Evolutionary conservation across 2,329 filamentous ascomycete species (phyloP).

Genomic region (Parastagonospora avenae): DNA sequence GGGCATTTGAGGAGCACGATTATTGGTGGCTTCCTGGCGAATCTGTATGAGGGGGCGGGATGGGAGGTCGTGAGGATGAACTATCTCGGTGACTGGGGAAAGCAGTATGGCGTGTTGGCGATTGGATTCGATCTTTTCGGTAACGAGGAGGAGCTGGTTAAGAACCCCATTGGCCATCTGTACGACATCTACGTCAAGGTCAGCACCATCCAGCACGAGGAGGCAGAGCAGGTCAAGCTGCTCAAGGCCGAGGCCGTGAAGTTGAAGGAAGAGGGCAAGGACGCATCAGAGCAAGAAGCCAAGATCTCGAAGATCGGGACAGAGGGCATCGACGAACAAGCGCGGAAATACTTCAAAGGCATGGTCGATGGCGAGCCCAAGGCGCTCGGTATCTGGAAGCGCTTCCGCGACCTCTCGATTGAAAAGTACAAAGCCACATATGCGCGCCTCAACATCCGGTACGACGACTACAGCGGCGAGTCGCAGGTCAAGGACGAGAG

Average conservation of each 20-base stretch:
- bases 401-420: constrained; percentile 67
- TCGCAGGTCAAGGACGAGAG: constrained; percentile 68
- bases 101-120: constrained; percentile 73
- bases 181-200: constrained; percentile 84
- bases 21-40: constrained; percentile 73
- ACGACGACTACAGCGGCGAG: constrained; percentile 72
- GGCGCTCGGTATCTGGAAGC: constrained; percentile 65
- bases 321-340: constrained; percentile 67
- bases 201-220: constrained; percentile 64
- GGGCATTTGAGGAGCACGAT: constrained; percentile 78
- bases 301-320: constrained; percentile 48
- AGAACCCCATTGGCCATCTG: constrained; percentile 80
- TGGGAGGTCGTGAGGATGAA: constrained; percentile 76
- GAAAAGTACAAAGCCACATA: constrained; percentile 69
- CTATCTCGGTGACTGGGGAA: constrained; percentile 81
- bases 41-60: constrained; percentile 69
- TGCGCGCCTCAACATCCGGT: constrained; percentile 67
- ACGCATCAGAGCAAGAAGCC: constrained; percentile 48
- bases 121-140: constrained; percentile 78
- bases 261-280: constrained; percentile 50
- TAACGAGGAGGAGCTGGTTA: constrained; percentile 70
- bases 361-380: constrained; percentile 68
- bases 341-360: constrained; percentile 71
- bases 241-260: constrained; percentile 52
- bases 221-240: constrained; percentile 69